Evolutionary conservation across 306 rosid species (phyloP).

Genomic region (Cicer judaicum): DNA sequence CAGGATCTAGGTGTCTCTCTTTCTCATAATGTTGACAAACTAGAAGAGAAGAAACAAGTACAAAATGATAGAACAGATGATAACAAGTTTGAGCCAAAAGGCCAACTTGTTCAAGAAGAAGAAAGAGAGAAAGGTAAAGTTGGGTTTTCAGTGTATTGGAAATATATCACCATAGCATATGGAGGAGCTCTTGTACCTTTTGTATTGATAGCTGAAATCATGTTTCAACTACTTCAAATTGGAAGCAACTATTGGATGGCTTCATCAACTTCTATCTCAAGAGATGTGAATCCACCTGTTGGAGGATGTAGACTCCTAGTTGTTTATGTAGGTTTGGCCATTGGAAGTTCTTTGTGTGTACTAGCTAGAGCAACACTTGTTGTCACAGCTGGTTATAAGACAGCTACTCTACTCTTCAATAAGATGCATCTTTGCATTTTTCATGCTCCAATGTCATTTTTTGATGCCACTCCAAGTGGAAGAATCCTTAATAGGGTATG

Average conservation of each 20-base stretch:
- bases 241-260: slow-evolving; percentile 95
- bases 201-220: slow-evolving; percentile 61
- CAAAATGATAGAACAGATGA: slow-evolving; percentile 49
- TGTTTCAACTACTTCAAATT: slow-evolving; percentile 76
- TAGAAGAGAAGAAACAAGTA: neutral
- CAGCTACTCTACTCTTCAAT: slow-evolving; percentile 70
- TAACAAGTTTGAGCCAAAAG: slow-evolving; percentile 44
- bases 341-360: slow-evolving; percentile 68
- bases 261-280: slow-evolving; percentile 76
- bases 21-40: slow-evolving; percentile 40
- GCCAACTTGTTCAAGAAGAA: slow-evolving; percentile 87
- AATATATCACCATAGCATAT: slow-evolving; percentile 66
- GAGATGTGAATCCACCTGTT: slow-evolving; percentile 58
- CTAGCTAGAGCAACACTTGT: slow-evolving; percentile 56
- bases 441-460: slow-evolving; percentile 86
- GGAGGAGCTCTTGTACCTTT: slow-evolving; percentile 85
- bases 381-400: slow-evolving; percentile 65
- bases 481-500: slow-evolving; percentile 78
- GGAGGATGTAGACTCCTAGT: slow-evolving; percentile 52
- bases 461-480: slow-evolving; percentile 86
- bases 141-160: slow-evolving; percentile 73
- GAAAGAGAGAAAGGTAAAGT: slow-evolving; percentile 89
- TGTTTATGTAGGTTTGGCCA: slow-evolving; percentile 69
- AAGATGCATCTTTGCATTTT: slow-evolving; percentile 81
- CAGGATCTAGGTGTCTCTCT: slow-evolving; percentile 40